These are phyloP conservation scores for Gastrolobium villosum DNA, from an alignment of 306 rosid genomes.

Conservation along the genomic window DNA sequence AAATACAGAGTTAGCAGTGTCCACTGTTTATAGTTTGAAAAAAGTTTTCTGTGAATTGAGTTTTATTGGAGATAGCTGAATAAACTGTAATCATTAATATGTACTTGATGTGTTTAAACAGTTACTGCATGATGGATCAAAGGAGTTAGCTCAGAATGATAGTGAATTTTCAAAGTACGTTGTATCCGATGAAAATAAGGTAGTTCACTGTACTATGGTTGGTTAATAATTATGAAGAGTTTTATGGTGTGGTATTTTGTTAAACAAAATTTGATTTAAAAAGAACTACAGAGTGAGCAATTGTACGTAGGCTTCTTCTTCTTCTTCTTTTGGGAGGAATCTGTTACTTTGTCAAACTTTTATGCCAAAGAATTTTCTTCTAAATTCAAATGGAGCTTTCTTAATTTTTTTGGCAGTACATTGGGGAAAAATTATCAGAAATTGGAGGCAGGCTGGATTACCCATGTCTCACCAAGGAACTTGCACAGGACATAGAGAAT, in stretches of 20 bases:
- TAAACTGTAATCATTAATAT: slow-evolving; percentile 42
- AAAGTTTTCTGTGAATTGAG: slow-evolving; percentile 49
- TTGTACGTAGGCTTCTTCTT: background rate
- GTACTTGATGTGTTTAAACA: slow-evolving; percentile 54
- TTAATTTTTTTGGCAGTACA: slow-evolving; percentile 62
- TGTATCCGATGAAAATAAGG: slow-evolving; percentile 84
- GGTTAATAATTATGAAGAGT: background rate
- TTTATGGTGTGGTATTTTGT: slow-evolving; percentile 33
- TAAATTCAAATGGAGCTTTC: slow-evolving; percentile 5
- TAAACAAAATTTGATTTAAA: background rate
- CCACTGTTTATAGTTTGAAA: slow-evolving; percentile 46
- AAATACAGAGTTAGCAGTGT: slow-evolving; percentile 60
- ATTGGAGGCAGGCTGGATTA: slow-evolving; percentile 89
- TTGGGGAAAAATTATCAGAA: slow-evolving; percentile 86
- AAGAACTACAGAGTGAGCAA: background rate
- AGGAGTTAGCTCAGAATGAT: slow-evolving; percentile 86
- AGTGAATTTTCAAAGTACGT: slow-evolving; percentile 66
- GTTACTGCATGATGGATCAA: slow-evolving; percentile 92
- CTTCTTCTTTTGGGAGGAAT: background rate
- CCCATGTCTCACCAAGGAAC: slow-evolving; percentile 84
- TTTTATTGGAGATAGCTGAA: slow-evolving; percentile 37
- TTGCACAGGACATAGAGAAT: slow-evolving; percentile 83
- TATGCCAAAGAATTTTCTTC: slow-evolving; percentile 32
- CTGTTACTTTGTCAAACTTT: slow-evolving; percentile 9
- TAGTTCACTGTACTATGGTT: slow-evolving; percentile 39